Base-by-base conservation (phyloP, 805 yeast species). In the Wickerhamomyces strasburgensis region DNA sequence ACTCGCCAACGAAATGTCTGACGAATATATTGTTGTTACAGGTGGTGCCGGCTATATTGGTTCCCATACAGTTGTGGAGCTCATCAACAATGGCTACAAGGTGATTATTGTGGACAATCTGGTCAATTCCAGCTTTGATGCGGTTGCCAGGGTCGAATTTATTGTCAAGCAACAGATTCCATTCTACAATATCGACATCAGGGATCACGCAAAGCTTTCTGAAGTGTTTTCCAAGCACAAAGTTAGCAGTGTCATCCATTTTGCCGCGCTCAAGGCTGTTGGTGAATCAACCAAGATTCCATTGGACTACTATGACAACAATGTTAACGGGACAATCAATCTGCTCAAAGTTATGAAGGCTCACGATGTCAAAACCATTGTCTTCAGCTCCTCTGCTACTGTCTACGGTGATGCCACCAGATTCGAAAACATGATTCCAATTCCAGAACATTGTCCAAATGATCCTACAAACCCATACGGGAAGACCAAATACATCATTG, bases 31-130 rank as follows among this genome's bases (percentile, higher is more conserved):
- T 6, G 41, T 48, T 17, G 89, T 84, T 19, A 83, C 93, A 16
- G 94, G 94, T 31, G 94, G 94, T 33, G 85, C 90, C 19, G 93
- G 95, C 15, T 84, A 84, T 61, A 83, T 85, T 52, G 94, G 93
- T 18, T 80, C 90, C 8, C 93, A 84, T 56, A 80, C 90, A 76
- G 49, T 67, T 80, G 25, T 8, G 11, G 25, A 11, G 25, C 25
- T 11, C 7, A 11, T 21, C 25, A n/a, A n/a, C n/a, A 36, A 56
- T 79, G 34, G 69, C 51, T 70, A 79, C 19, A 86, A 83, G 23
- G 78, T 84, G n/a, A 72, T 84, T 30, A 75, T 80, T 16, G 95
- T 64, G 81, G 40, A 61, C 68, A 50, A 84, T 81, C 51, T 79
- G 93, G 3, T 71, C 79, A 27, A 70, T 70, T 47, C 86, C 80